These are phyloP conservation scores for Aureobasidium sp. DNA, from an alignment of 2,329 filamentous ascomycete species.

Conservation along the genomic window DNA sequence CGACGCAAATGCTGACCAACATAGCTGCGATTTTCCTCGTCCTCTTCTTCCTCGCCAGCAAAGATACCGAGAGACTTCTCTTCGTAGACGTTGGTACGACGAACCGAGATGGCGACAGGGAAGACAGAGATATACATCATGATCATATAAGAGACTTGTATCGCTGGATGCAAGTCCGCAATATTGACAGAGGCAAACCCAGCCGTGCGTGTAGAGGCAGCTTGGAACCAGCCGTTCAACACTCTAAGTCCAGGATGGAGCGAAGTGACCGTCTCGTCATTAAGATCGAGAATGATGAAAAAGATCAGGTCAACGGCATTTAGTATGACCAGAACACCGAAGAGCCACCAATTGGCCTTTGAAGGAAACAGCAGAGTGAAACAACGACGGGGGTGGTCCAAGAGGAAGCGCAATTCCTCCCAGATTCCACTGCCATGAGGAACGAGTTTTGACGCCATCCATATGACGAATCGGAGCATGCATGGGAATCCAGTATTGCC, in stretches of 20 bases:
- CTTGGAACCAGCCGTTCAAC: constrained; percentile 83
- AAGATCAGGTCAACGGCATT: constrained; percentile 83
- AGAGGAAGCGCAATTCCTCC: constrained; percentile 83
- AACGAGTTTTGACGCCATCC: constrained; percentile 63
- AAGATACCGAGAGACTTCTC: constrained; percentile 79
- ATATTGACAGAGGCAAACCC: constrained; percentile 81
- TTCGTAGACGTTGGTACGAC: constrained; percentile 92
- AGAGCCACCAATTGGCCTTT: constrained; percentile 91
- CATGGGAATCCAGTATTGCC: constrained; percentile 94
- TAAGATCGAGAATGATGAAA: constrained; percentile 85
- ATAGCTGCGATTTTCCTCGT: constrained; percentile 64
- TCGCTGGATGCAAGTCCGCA: constrained; percentile 72
- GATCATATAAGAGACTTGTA: constrained; percentile 88
- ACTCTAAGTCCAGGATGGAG: constrained; percentile 69
- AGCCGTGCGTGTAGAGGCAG: constrained; percentile 80
- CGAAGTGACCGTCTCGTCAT: constrained; percentile 59
- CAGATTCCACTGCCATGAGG: constrained; percentile 64
- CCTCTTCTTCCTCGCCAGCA: constrained; percentile 43
- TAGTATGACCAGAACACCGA: constrained; percentile 72
- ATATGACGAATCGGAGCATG: constrained; percentile 90
- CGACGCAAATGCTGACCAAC: constrained; percentile 85
- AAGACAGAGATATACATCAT: constrained; percentile 99
- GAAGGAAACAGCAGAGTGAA: constrained; percentile 92
- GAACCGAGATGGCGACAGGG: constrained; percentile 90
- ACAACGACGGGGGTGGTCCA: constrained; percentile 91